phyloP scores from a whole-genome alignment of 1,139 yeast genomes.

The Debaryomyces psychrophilus region DNA sequence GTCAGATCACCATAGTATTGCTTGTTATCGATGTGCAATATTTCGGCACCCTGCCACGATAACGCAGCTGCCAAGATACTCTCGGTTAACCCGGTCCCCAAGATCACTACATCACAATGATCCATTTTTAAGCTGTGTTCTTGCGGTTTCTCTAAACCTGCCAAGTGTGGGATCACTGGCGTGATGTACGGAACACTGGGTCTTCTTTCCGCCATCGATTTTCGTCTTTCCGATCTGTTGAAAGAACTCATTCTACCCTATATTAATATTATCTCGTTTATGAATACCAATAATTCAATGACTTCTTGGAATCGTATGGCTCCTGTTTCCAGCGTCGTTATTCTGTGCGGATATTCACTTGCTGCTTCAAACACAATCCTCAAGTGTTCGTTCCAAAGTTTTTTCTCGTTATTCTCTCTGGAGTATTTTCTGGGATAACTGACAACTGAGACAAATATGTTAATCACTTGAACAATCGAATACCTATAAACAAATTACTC shows the following conservation, averaged over 20 bases:
- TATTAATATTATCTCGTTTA: neutral
- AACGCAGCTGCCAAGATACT: constrained; percentile 89
- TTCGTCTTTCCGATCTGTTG: constrained; percentile 52
- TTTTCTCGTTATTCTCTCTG: neutral
- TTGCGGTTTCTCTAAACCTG: constrained; percentile 73
- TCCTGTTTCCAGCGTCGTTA: neutral
- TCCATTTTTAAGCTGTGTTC: constrained; percentile 53
- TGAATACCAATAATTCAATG: neutral
- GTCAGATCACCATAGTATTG: constrained; percentile 85
- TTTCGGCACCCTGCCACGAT: constrained; percentile 94
- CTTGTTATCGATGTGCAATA: constrained; percentile 83
- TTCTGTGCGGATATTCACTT: neutral
- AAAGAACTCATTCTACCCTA: constrained; percentile 13
- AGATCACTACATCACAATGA: constrained; percentile 81
- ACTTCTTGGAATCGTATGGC: neutral
- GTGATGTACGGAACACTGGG: constrained; percentile 58
- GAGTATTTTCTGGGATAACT: neutral
- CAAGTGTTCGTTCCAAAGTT: neutral
- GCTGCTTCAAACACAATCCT: neutral
- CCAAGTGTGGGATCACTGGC: constrained; percentile 74
- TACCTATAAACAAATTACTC: neutral
- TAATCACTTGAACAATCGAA: neutral
- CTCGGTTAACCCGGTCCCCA: constrained; percentile 92
- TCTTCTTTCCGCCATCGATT: constrained; percentile 74
- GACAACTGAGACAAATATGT: neutral